Conservation (phyloP, 2,329 filamentous ascomycete species). For the Claviceps fusiformis region DNA sequence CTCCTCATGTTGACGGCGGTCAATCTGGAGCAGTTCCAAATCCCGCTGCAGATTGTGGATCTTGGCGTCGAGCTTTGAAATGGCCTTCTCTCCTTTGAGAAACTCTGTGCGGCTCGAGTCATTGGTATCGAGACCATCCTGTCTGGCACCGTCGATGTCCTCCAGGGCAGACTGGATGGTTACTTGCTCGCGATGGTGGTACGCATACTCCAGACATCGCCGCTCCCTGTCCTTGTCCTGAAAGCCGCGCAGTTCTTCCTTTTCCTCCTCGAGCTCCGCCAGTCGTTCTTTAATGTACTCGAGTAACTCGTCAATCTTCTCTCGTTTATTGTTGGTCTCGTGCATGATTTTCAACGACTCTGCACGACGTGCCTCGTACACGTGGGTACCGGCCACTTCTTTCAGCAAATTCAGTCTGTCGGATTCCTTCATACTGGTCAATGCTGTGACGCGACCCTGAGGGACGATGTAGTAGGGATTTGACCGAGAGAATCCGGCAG, state of each 20-base stretch:
- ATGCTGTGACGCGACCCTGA: constrained; percentile 83
- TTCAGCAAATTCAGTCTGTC: constrained; percentile 84
- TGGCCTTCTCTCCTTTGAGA: constrained; percentile 63
- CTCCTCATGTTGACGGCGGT: constrained; percentile 76
- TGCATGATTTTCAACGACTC: constrained; percentile 95
- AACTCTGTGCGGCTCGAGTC: constrained; percentile 70
- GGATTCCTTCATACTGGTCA: constrained; percentile 98
- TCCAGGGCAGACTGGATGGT: constrained; percentile 66
- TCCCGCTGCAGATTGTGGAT: constrained; percentile 71
- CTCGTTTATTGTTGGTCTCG: constrained; percentile 87
- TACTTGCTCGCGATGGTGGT: constrained; percentile 79
- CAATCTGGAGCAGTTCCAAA: constrained; percentile 70
- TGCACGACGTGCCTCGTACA: constrained; percentile 82
- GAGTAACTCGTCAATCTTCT: constrained; percentile 86
- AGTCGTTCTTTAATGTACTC: constrained; percentile 86
- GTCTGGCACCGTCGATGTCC: constrained; percentile 67
- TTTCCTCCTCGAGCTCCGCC: constrained; percentile 85
- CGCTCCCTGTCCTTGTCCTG: constrained; percentile 91
- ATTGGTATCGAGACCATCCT: constrained; percentile 70
- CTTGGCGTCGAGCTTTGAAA: constrained; percentile 62
- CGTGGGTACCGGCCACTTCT: constrained; percentile 95
- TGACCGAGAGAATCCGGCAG: constrained; percentile 88
- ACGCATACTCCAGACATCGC: constrained; percentile 85
- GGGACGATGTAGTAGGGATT: constrained; percentile 99
- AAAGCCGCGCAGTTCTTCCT: constrained; percentile 85